A percentile compares a stretch with the other conserved stretches of the same genome.
phyloP scores from a whole-genome alignment of 2,329 filamentous ascomycete species.

The Clonostachys solani region DNA sequence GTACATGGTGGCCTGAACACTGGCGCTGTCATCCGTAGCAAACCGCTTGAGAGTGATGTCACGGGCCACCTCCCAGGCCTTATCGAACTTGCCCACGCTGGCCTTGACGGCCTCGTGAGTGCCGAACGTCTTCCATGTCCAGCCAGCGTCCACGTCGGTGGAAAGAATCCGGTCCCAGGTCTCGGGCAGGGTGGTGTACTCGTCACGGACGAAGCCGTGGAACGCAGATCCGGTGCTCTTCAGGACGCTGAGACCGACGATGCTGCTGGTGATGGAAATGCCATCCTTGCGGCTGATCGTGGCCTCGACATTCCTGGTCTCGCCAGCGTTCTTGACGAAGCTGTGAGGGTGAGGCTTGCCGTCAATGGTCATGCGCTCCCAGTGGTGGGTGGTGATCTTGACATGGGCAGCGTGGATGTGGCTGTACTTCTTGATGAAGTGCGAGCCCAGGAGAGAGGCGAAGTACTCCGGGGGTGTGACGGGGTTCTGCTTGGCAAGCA shows the following conservation, averaged over 20 bases:
- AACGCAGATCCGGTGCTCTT: constrained; percentile 97
- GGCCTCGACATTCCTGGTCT: constrained; percentile 80
- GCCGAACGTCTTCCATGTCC: constrained; percentile 77
- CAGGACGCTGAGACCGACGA: constrained; percentile 80
- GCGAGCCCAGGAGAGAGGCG: constrained; percentile 75
- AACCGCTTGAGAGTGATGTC: constrained; percentile 88
- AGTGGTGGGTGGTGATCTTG: constrained; percentile 79
- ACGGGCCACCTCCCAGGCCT: constrained; percentile 73
- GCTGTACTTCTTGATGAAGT: constrained; percentile 83
- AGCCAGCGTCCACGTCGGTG: constrained; percentile 83
- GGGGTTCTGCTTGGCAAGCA: constrained; percentile 89
- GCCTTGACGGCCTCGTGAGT: constrained; percentile 63
- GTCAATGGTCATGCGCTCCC: constrained; percentile 84
- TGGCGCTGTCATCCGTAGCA: constrained; percentile 84
- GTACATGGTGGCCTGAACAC: constrained; percentile 97
- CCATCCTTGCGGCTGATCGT: constrained; percentile 63
- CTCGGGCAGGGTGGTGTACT: constrained; percentile 87
- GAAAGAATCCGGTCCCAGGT: constrained; percentile 94
- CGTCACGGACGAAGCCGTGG: constrained; percentile 88
- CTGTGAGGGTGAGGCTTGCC: constrained; percentile 92
- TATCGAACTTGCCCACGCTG: constrained; percentile 65
- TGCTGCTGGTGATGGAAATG: constrained; percentile 71
- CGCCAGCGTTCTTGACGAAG: constrained; percentile 84
- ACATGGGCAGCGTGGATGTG: constrained; percentile 87
- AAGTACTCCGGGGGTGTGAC: constrained; percentile 92